A percentile compares a stretch with the other conserved stretches of the same genome.
These are phyloP conservation scores for Lentinus tigrinus DNA, from an alignment of 768 basidiomycete species.

Conservation along the genomic window DNA sequence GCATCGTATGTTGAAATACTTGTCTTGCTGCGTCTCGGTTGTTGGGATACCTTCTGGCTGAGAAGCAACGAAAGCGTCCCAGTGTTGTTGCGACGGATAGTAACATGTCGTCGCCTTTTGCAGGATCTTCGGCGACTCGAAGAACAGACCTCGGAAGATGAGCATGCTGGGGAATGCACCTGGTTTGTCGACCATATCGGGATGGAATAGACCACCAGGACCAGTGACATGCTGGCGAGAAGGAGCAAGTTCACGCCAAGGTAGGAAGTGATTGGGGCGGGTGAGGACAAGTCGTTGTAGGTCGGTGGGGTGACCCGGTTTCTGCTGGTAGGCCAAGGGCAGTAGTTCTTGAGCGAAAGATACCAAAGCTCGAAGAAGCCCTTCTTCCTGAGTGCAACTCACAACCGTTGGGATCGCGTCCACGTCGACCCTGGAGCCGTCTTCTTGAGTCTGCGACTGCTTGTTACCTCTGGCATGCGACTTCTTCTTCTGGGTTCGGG, in stretches of 20 bases:
- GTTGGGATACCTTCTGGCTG: too few species aligned
- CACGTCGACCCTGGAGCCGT: too few species aligned
- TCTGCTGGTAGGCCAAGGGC: neutral
- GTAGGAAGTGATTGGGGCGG: neutral
- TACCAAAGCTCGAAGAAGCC: neutral
- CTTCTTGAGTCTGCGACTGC: too few species aligned
- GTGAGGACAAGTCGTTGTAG: neutral
- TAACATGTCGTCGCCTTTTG: neutral
- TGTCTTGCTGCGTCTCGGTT: too few species aligned
- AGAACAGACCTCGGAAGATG: neutral
- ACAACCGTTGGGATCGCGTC: too few species aligned
- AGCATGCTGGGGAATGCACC: neutral
- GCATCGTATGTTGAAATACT: too few species aligned
- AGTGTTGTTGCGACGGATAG: neutral
- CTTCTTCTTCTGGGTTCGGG: too few species aligned
- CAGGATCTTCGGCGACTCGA: neutral
- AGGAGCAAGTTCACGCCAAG: neutral
- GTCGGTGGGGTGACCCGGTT: neutral
- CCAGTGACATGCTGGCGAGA: neutral
- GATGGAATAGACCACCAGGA: conserved; percentile 11
- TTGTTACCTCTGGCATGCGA: too few species aligned
- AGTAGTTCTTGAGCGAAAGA: neutral
- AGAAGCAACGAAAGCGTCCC: neutral
- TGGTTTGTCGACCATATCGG: neutral
- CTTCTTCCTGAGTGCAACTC: too few species aligned